Evolutionary conservation across 2,329 filamentous ascomycete species (phyloP), one percentile per base, ranked within the genome.

Genomic region (Trematosphaeria pertusa): DNA sequence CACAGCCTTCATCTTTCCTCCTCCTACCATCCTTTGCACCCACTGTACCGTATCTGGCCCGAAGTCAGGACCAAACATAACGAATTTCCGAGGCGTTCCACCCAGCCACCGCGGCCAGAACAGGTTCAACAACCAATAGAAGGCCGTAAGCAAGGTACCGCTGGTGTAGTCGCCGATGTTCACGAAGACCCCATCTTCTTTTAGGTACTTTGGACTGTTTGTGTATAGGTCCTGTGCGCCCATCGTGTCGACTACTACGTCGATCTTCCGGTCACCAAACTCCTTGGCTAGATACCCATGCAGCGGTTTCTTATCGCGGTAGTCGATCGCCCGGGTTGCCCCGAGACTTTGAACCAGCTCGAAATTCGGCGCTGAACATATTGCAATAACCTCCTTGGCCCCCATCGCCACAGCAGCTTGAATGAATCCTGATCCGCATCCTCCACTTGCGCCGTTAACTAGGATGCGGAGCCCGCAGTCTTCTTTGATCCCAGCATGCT

Each of bases 371-470:
- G 63, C 71, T 3, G 77, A 79, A 58, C 78, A 80, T 10, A 78
- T 70, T 0, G 64, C 79, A 3, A 75, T 73, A 1, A 81, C 69
- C 37, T 53, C 50, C 33, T 58, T 54, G 0, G 75, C 76, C 0
- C 70, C 69, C 12, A 69, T 54, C 14, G 56, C 64, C 15, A 67
- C 65, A 21, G 58, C 64, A 62, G 76, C 71, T 64, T 81, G 78
- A 31, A 80, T 65, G 2, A 73, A 65, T 43, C 80, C 60, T 5
- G 69, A 69, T 12, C 79, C 79, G 4, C 81, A 75, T 9, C 77
- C 78, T 1, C 79, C 78, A 53, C 78, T 80, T 17, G 76, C 78
- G 4, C 77, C 79, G 49, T 80, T 78, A 5, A 81, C 66, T 34
- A 81, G 54, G 20, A 80, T 73, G 1, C 71, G 62, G 5, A 67